These are phyloP conservation scores for Hawksworthiomyces lignivorus DNA, from an alignment of 2,329 filamentous ascomycete genomes.

Conservation along the genomic window DNA sequence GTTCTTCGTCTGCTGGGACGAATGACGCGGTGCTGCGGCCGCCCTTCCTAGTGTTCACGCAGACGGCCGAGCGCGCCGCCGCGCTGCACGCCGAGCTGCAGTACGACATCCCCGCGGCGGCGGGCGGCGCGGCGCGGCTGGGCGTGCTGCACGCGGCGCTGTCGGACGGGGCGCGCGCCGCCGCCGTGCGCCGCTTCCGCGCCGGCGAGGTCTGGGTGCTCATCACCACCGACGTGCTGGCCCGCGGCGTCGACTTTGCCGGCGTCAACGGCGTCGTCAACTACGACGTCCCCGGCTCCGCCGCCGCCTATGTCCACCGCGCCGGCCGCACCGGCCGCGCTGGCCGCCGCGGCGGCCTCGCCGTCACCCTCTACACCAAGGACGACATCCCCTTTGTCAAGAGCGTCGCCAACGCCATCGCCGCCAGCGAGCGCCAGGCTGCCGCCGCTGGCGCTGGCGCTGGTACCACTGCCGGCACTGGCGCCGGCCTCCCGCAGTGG, in stretches of 20 bases:
- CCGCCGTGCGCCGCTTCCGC: conserved; percentile 83
- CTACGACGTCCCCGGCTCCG: conserved; percentile 91
- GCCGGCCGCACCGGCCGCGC: conserved; percentile 86
- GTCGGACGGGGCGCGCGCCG: conserved; percentile 63
- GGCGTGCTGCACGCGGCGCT: conserved; percentile 87
- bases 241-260: conserved; percentile 87
- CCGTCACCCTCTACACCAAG: conserved; percentile 90
- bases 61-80: conserved; percentile 85
- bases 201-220: conserved; percentile 92
- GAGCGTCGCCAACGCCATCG: conserved; percentile 87
- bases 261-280: conserved; percentile 96
- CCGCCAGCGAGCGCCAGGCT: conserved; percentile 69
- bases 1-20: background rate
- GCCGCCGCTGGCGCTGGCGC: conserved; percentile 20
- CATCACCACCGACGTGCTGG: conserved; percentile 89
- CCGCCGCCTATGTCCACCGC: conserved; percentile 85
- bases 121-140: conserved; percentile 75
- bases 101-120: conserved; percentile 87
- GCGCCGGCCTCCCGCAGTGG: conserved; percentile 63
- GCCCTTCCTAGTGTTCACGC: conserved; percentile 91
- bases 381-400: conserved; percentile 88
- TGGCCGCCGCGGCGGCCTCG: conserved; percentile 77
- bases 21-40: conserved; percentile 54
- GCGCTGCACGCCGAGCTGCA: conserved; percentile 83
- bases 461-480: conserved; percentile 23